A percentile compares a stretch with the other conserved stretches of the same genome.
phyloP scores from a whole-genome alignment of 2,329 filamentous ascomycete species.

The Trichoderma asperellum region DNA sequence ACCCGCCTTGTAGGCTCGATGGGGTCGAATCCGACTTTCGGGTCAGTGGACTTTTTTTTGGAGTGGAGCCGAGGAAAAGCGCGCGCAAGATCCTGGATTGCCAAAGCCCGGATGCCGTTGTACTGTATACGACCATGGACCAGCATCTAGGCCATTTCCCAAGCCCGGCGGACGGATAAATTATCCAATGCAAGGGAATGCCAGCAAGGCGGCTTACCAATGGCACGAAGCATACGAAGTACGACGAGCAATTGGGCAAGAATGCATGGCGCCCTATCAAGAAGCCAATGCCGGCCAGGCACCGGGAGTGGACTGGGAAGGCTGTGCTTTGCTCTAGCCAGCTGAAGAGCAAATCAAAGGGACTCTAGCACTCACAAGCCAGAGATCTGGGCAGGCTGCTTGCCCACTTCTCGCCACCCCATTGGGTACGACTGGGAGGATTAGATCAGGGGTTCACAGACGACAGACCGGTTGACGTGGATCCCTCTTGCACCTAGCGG shows the following conservation, averaged over 20 bases:
- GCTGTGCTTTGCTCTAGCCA: constrained; percentile 21
- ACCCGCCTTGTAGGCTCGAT: constrained; percentile 17
- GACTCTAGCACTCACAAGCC: constrained; percentile 8
- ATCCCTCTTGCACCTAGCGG: constrained; percentile 3
- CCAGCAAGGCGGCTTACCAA: not conserved
- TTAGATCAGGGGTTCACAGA: constrained; percentile 29
- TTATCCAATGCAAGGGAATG: not conserved
- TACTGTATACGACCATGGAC: not conserved
- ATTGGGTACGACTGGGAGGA: constrained; percentile 25
- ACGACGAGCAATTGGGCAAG: not conserved
- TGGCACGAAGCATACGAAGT: not conserved
- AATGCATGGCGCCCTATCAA: not conserved
- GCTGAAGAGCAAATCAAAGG: constrained; percentile 16
- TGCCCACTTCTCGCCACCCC: constrained; percentile 4
- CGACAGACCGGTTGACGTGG: constrained; percentile 29
- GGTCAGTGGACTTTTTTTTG: constrained; percentile 12
- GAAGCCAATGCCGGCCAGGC: not conserved
- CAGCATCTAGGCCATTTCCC: not conserved
- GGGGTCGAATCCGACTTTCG: constrained; percentile 30
- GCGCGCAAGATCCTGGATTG: constrained; percentile 22
- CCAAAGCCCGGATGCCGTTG: not conserved
- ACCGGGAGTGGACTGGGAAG: constrained; percentile 5
- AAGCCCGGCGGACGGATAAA: not conserved
- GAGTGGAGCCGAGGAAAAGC: constrained; percentile 27
- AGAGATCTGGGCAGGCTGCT: constrained; percentile 15